Conservation (phyloP, 306 rosid genomes). For the Acmispon strigosus region DNA sequence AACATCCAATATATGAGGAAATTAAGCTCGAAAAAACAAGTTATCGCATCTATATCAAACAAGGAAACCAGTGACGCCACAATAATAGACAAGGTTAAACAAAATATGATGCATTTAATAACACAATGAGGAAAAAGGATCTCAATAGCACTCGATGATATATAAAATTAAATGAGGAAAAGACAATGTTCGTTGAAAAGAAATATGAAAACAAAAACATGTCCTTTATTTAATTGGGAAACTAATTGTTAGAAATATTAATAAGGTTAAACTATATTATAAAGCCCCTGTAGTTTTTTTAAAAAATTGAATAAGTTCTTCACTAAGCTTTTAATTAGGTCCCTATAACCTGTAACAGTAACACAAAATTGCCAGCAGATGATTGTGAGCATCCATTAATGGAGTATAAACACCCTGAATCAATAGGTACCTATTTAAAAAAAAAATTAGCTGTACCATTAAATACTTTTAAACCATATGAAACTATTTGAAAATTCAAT, state of each 20-base stretch:
- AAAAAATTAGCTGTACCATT: background rate
- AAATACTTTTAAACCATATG: background rate
- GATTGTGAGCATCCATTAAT: background rate
- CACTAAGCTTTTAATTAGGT: background rate
- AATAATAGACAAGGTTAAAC: background rate
- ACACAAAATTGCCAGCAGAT: background rate
- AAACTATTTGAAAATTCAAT: background rate
- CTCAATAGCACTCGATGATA: background rate
- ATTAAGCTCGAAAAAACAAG: background rate
- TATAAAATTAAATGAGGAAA: background rate
- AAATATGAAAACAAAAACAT: background rate
- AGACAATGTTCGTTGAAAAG: background rate
- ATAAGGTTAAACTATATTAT: background rate
- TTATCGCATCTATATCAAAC: constrained; percentile 4
- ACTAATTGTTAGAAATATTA: background rate
- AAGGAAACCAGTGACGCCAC: constrained; percentile 3
- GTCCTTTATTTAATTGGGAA: background rate
- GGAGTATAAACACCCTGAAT: background rate
- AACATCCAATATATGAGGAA: background rate
- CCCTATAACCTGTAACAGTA: background rate
- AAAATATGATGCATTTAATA: background rate
- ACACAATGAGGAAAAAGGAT: background rate
- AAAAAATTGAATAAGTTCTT: background rate
- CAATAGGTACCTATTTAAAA: background rate
- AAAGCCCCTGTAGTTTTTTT: background rate